Conservation (phyloP, 116 monocot species). For the Iris pallida region DNA sequence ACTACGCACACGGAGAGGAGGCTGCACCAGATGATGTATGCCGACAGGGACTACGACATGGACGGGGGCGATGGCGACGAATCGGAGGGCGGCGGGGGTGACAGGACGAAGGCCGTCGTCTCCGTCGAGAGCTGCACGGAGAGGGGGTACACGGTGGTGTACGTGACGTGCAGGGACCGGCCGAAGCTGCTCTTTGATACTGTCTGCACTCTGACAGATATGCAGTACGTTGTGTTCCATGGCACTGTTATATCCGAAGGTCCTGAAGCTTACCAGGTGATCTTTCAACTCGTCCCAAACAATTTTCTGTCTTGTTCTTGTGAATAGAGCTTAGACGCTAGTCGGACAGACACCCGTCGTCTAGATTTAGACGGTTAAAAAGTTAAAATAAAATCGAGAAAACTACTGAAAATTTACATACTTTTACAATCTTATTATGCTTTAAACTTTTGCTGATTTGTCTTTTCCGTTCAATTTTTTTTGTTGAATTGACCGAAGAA, state of each 20-base stretch:
- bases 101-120: conserved; percentile 20
- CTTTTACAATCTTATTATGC: no score
- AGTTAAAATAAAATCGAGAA: no score
- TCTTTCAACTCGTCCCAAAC: no score
- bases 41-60: conserved; percentile 49
- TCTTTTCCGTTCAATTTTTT: no score
- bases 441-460: no score
- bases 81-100: neutral
- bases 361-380: no score
- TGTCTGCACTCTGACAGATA: conserved; percentile 81
- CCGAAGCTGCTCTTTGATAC: conserved; percentile 78
- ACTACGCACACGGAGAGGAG: conserved; percentile 61
- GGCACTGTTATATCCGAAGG: conserved; percentile 74
- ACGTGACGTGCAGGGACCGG: conserved; percentile 56
- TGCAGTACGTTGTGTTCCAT: conserved; percentile 93
- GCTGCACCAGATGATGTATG: conserved; percentile 85
- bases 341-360: no score
- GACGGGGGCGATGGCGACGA: neutral
- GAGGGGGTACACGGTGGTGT: conserved; percentile 65
- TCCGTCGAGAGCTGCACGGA: conserved; percentile 63
- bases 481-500: no score
- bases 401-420: no score
- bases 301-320: no score
- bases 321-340: no score
- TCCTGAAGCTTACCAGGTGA: conserved; percentile 74